Conservation (phyloP, 2,329 filamentous ascomycete genomes). For the Coniochaeta hoffmannii region DNA sequence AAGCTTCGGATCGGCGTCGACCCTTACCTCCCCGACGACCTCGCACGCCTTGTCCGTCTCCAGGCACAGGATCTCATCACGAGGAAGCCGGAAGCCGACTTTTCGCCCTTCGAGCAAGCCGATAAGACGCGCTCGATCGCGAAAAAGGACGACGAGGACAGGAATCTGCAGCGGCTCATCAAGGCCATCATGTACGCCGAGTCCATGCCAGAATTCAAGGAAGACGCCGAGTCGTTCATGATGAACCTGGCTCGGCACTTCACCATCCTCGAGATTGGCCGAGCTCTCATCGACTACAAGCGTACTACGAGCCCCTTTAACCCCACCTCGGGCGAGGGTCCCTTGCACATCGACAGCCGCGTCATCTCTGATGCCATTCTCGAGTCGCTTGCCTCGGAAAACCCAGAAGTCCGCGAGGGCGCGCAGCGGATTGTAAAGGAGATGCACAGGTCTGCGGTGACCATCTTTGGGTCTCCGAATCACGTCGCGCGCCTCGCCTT, state of each 20-base stretch:
- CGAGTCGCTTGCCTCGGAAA: constrained; percentile 82
- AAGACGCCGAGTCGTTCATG: constrained; percentile 68
- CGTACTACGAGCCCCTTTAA: constrained; percentile 74
- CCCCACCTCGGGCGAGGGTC: constrained; percentile 78
- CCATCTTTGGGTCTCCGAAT: constrained; percentile 69
- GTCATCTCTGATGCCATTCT: constrained; percentile 84
- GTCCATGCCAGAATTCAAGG: constrained; percentile 72
- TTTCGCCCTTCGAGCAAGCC: constrained; percentile 63
- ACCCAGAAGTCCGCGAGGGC: constrained; percentile 69
- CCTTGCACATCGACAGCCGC: constrained; percentile 77
- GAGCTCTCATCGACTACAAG: constrained; percentile 73
- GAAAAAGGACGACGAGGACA: constrained; percentile 82
- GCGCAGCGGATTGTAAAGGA: constrained; percentile 72
- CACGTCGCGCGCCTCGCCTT: constrained; percentile 72
- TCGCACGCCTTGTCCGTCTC: constrained; percentile 74
- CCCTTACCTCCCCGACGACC: constrained; percentile 72
- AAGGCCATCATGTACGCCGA: constrained; percentile 84
- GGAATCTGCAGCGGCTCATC: constrained; percentile 74
- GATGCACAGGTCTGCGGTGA: constrained; percentile 67
- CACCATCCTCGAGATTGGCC: constrained; percentile 80
- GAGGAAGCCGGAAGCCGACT: constrained; percentile 63
- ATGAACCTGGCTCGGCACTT: constrained; percentile 83
- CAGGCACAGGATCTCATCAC: constrained; percentile 80
- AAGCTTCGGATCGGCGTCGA: constrained; percentile 89
- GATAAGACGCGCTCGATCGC: constrained; percentile 76